Evolutionary conservation across 306 rosid species (phyloP).

Genomic region (Pueraria montana): DNA sequence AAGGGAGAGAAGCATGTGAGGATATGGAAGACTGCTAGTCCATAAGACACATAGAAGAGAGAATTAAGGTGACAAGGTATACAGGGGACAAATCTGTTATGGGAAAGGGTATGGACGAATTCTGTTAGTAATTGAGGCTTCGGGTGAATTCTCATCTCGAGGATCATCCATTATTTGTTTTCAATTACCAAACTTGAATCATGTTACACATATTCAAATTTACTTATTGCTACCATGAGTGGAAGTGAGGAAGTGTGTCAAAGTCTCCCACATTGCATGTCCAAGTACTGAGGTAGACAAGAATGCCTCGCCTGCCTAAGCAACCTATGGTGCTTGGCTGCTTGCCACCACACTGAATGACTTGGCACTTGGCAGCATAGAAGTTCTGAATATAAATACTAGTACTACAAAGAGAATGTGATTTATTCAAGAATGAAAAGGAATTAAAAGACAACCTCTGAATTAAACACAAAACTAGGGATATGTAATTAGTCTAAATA

Average conservation of each 20-base stretch:
- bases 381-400: slow-evolving; percentile 1
- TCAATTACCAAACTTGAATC: not conserved
- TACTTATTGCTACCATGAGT: not conserved
- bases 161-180: not conserved
- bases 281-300: slow-evolving; percentile 23
- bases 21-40: not conserved
- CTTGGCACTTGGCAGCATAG: slow-evolving; percentile 13
- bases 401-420: not conserved
- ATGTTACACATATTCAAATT: not conserved
- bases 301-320: slow-evolving; percentile 1
- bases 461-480: not conserved
- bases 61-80: not conserved
- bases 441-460: not conserved
- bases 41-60: not conserved
- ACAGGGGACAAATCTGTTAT: not conserved
- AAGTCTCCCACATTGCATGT: slow-evolving; percentile 22
- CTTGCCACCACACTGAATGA: not conserved
- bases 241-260: not conserved
- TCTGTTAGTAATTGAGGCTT: not conserved
- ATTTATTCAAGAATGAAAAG: not conserved
- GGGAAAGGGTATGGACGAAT: not conserved
- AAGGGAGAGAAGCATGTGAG: not conserved
- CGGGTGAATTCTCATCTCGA: not conserved
- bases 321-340: slow-evolving; percentile 26
- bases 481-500: not conserved